phyloP scores from a whole-genome alignment of 768 basidiomycete species.

The Serendipita indica region DNA sequence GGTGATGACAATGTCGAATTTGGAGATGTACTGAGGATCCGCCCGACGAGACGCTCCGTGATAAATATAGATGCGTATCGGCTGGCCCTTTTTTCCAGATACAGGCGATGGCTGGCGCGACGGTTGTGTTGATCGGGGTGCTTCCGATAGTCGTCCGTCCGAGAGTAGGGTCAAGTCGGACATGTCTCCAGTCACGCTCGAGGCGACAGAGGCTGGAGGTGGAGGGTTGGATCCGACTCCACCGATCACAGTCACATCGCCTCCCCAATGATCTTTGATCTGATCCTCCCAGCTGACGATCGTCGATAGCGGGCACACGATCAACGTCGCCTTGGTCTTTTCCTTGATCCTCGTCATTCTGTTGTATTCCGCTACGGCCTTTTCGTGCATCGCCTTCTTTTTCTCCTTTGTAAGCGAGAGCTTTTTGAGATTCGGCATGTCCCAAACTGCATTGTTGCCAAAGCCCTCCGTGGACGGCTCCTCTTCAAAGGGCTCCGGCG shows the following conservation, averaged over 20 bases:
- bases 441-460: conserved; percentile 57
- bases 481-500: conserved; percentile 18
- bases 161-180: background rate
- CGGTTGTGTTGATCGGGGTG: background rate
- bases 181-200: background rate
- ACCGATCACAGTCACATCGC: conserved; percentile 69
- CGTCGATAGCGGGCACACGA: conserved; percentile 91
- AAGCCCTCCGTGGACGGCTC: conserved; percentile 38
- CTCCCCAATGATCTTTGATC: conserved; percentile 92
- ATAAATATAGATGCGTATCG: conserved; percentile 83
- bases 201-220: conserved; percentile 20
- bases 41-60: conserved; percentile 81
- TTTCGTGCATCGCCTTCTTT: conserved; percentile 39
- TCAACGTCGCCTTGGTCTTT: conserved; percentile 81
- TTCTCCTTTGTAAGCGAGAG: conserved; percentile 36
- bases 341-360: conserved; percentile 65
- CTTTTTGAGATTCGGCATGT: conserved; percentile 47
- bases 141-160: conserved; percentile 17
- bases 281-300: conserved; percentile 99
- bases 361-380: conserved; percentile 53
- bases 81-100: conserved; percentile 28
- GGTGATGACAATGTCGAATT: conserved; percentile 95
- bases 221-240: conserved; percentile 37
- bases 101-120: background rate
- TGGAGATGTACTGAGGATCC: conserved; percentile 74